Conservation (phyloP, 2,329 filamentous ascomycete genomes). For the Xylaria sp. region DNA sequence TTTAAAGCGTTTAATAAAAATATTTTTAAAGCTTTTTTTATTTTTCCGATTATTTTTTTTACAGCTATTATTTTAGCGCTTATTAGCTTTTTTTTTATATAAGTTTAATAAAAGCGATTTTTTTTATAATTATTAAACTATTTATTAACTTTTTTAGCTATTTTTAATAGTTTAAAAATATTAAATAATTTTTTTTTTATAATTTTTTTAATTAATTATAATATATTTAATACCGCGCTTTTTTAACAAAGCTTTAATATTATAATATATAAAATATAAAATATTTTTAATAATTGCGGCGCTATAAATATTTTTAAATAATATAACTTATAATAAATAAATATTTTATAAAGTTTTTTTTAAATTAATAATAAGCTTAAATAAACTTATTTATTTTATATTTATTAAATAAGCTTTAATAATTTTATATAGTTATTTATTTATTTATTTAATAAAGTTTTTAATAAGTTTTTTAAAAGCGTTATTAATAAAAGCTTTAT, state of each 20-base stretch:
- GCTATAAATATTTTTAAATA: background rate
- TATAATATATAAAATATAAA: background rate
- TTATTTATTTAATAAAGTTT: background rate
- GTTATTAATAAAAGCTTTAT: background rate
- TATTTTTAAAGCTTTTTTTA: background rate
- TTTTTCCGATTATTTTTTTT: background rate
- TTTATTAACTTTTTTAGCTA: background rate
- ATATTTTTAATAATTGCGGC: background rate
- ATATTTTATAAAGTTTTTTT: too few species aligned
- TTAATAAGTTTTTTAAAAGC: background rate
- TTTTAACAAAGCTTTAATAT: background rate
- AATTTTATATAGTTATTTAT: background rate
- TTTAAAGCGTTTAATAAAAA: background rate
- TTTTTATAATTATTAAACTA: background rate
- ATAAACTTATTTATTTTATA: background rate
- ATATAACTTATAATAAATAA: too few species aligned
- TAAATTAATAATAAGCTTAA: background rate
- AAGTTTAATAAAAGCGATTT: background rate
- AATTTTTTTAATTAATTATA: background rate
- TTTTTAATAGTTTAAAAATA: background rate
- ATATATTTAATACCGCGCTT: background rate
- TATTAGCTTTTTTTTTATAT: background rate
- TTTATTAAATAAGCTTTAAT: background rate
- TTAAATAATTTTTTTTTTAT: background rate
- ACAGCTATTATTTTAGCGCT: background rate